phyloP scores from a whole-genome alignment of 176 grass and related monocot genomes.

The Carex littledalei region DNA sequence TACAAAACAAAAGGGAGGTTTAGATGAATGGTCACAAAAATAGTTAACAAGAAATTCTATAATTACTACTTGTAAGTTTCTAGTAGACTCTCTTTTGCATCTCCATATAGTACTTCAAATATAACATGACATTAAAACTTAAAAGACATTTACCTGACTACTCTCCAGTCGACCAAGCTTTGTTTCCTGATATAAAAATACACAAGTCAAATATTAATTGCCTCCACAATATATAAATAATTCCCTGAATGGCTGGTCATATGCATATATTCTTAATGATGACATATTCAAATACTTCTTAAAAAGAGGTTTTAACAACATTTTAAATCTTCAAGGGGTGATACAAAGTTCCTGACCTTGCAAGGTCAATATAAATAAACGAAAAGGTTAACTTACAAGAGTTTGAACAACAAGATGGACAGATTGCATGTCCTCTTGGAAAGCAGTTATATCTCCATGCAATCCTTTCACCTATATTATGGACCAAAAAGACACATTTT shows the following conservation, averaged over 20 bases:
- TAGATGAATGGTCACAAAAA: not conserved
- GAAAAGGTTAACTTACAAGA: conserved; percentile 43
- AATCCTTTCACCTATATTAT: conserved; percentile 49
- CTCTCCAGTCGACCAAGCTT: conserved; percentile 63
- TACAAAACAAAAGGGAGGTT: not conserved
- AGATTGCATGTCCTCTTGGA: conserved; percentile 75
- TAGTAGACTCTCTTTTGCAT: not conserved
- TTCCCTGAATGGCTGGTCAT: not conserved
- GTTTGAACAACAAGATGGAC: conserved; percentile 79
- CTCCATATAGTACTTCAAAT: not conserved
- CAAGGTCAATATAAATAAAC: not conserved
- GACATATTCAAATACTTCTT: not conserved
- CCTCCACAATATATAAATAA: conserved; percentile 1
- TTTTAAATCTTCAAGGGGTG: not conserved
- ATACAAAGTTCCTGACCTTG: not conserved
- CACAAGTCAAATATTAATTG: conserved; percentile 31
- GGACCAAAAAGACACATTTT: not conserved
- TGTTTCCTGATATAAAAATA: conserved; percentile 60
- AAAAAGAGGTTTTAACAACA: not conserved
- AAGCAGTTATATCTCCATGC: conserved; percentile 60
- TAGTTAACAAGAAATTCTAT: not conserved
- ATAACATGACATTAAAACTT: conserved; percentile 9
- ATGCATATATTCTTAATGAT: not conserved
- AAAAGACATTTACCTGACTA: conserved; percentile 55
- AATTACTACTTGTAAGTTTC: not conserved